phyloP scores from a whole-genome alignment of 225 moss, liverwort and hornwort species.

The Antitrichia curtipendula region DNA sequence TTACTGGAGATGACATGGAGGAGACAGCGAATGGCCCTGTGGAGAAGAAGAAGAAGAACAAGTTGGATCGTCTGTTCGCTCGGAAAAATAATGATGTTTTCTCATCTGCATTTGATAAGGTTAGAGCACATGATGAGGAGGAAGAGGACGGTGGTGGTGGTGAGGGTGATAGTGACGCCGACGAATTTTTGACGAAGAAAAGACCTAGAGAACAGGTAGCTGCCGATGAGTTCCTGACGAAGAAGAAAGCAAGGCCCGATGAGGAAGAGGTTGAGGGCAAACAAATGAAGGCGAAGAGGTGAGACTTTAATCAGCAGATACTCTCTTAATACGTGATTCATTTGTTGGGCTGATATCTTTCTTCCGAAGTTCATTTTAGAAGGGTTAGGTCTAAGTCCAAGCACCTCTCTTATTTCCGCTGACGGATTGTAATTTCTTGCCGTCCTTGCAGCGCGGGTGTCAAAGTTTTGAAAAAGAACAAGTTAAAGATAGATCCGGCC shows the following conservation, averaged over 20 bases:
- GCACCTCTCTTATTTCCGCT: background rate
- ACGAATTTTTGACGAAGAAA: conserved; percentile 45
- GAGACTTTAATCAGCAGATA: background rate
- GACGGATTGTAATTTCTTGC: background rate
- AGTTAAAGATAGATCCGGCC: conserved; percentile 85
- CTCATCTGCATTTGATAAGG: conserved; percentile 64
- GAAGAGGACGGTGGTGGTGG: background rate
- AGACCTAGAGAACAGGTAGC: conserved; percentile 33
- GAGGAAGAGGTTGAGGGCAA: conserved; percentile 31
- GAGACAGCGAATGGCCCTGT: background rate
- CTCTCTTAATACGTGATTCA: background rate
- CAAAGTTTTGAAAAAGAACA: conserved; percentile 88
- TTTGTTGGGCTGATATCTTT: background rate
- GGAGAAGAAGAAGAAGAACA: conserved; percentile 54
- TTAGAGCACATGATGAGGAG: conserved; percentile 26
- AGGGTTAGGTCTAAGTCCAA: background rate
- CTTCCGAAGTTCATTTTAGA: background rate
- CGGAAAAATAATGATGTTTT: conserved; percentile 75
- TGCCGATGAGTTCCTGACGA: conserved; percentile 52
- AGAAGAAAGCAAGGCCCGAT: conserved; percentile 33
- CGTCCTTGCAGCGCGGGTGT: conserved; percentile 71
- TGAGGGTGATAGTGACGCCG: conserved; percentile 16
- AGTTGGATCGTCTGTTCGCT: conserved; percentile 79
- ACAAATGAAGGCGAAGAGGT: conserved; percentile 45
- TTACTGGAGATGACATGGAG: background rate